phyloP scores from a whole-genome alignment of 805 yeast species.

The Ogataea henricii region DNA sequence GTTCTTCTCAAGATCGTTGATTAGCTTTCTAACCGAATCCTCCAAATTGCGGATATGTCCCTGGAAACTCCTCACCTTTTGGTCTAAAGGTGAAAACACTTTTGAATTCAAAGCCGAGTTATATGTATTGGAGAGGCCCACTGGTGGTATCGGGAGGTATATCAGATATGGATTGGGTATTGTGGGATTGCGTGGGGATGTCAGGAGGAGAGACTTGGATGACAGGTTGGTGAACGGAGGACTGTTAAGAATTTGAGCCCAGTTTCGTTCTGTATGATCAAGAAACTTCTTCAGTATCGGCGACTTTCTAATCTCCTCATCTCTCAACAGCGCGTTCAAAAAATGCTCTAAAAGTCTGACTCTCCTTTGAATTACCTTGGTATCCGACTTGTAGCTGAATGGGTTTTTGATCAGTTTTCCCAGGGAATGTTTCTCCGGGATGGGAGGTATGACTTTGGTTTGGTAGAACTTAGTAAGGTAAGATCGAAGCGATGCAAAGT shows the following conservation, averaged over 20 bases:
- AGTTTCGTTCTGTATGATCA: conserved; percentile 51
- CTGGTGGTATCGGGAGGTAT: conserved; percentile 46
- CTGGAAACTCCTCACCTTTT: conserved; percentile 18
- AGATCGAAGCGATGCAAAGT: conserved; percentile 80
- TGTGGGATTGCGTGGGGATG: conserved; percentile 52
- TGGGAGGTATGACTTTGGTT: conserved; percentile 87
- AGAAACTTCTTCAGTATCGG: conserved; percentile 47
- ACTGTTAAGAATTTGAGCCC: conserved; percentile 46
- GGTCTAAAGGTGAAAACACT: conserved; percentile 32
- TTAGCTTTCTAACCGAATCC: conserved; percentile 38
- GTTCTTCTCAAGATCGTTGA: conserved; percentile 42
- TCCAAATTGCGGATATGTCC: conserved; percentile 34
- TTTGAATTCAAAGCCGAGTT: conserved; percentile 27
- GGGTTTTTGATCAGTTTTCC: conserved; percentile 37
- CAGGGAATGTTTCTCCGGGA: conserved; percentile 80
- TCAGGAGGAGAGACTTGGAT: conserved; percentile 49
- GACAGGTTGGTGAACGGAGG: conserved; percentile 44
- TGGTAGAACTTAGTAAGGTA: conserved; percentile 75
- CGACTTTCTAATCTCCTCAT: conserved; percentile 39
- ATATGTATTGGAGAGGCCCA: conserved; percentile 30
- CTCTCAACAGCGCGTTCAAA: conserved; percentile 40
- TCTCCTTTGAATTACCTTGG: conserved; percentile 46
- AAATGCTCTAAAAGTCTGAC: conserved; percentile 48
- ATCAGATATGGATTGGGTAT: conserved; percentile 55
- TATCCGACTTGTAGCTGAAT: conserved; percentile 34